Conservation (phyloP, 2,329 filamentous ascomycete genomes). For the Ceratocystis diversiconidia region DNA sequence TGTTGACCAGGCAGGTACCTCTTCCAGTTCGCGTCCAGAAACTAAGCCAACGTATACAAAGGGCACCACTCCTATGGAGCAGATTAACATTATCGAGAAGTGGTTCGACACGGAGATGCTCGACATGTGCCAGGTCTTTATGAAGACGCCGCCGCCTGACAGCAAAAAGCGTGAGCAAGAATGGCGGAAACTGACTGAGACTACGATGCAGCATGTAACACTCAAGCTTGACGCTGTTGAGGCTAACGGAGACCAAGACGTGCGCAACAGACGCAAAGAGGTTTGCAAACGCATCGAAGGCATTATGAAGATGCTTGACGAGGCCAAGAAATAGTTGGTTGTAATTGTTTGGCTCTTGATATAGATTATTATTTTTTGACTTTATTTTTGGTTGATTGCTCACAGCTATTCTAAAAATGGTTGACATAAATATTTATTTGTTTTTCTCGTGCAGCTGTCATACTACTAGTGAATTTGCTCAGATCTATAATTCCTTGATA, state of each 20-base stretch:
- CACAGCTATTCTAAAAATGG: not conserved
- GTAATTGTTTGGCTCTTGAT: not conserved
- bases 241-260: conserved; percentile 52
- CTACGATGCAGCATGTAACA: conserved; percentile 59
- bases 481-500: not conserved
- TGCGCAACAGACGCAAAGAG: conserved; percentile 52
- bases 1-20: not conserved
- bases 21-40: not conserved
- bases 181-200: conserved; percentile 61
- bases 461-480: not conserved
- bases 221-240: conserved; percentile 67
- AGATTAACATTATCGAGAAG: conserved; percentile 50
- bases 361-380: not conserved
- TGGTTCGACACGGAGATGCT: conserved; percentile 51
- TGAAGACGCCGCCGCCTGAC: conserved; percentile 47
- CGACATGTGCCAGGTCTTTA: conserved; percentile 51
- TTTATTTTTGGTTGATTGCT: not conserved
- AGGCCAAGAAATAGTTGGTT: conserved; percentile 22
- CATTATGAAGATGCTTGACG: conserved; percentile 51
- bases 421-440: not conserved
- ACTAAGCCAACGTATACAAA: not conserved
- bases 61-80: conserved; percentile 34
- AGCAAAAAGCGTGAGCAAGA: conserved; percentile 56
- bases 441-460: not conserved
- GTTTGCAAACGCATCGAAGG: conserved; percentile 58